Percentiles rank a stretch among this genome's conserved stretches.
These are phyloP conservation scores for Pseudomonodictys pantanalensis DNA, from an alignment of 495 filamentous ascomycete species.

Conservation along the genomic window DNA sequence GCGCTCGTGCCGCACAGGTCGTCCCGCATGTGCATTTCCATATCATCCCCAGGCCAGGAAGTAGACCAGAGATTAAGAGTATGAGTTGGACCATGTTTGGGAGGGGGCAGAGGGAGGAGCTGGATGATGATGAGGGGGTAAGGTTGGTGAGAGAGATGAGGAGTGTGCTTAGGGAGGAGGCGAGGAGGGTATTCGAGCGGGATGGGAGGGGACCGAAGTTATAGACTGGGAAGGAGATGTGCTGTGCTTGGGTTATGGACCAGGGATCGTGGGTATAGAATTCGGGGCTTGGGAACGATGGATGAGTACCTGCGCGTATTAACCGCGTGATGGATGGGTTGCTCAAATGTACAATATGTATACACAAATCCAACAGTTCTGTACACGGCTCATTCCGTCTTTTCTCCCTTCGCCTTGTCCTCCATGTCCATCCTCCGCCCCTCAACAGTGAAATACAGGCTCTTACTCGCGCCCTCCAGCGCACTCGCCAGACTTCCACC, in stretches of 20 bases:
- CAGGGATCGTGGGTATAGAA: too few relatives aligned
- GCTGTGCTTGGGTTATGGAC: background rate
- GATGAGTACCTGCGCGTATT: too few relatives aligned
- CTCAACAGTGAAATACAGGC: conserved; percentile 80
- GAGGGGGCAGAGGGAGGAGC: conserved; percentile 71
- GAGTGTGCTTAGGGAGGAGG: conserved; percentile 54
- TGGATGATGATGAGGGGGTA: conserved; percentile 81
- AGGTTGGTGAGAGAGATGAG: conserved; percentile 62
- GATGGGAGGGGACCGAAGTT: conserved; percentile 42
- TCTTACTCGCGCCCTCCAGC: conserved; percentile 74
- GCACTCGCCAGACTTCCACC: conserved; percentile 68
- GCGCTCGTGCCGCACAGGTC: conserved; percentile 80
- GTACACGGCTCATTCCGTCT: conserved; percentile 13
- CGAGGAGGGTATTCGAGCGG: conserved; percentile 47
- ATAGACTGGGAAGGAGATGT: background rate
- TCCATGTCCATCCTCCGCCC: conserved; percentile 71
- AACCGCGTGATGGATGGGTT: too few relatives aligned
- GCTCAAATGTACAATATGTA: conserved; percentile 17
- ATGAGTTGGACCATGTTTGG: conserved; percentile 83
- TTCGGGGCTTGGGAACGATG: too few relatives aligned
- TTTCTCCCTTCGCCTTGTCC: conserved; percentile 59
- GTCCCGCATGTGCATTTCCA: conserved; percentile 93
- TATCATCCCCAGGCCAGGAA: conserved; percentile 69
- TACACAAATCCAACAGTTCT: conserved; percentile 5
- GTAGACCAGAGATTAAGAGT: conserved; percentile 46